Evolutionary conservation across 305 asterid species (phyloP).

Genomic region (Lippia alba): DNA sequence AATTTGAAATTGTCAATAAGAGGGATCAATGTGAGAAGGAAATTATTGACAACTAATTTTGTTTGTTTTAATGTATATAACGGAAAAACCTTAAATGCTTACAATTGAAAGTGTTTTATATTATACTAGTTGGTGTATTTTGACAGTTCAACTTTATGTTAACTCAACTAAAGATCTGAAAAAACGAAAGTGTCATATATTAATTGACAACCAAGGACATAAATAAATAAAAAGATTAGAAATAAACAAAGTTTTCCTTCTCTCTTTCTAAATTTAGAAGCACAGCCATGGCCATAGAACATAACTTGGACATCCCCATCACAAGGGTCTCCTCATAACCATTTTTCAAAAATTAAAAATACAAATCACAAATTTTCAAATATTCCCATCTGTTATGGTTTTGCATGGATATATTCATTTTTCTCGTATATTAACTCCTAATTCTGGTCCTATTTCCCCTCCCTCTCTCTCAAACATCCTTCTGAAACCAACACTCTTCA

Average conservation of each 20-base stretch:
- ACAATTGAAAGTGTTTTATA: too few relatives aligned
- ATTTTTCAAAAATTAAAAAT: neutral
- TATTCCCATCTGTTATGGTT: neutral
- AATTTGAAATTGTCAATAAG: too few relatives aligned
- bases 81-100: too few relatives aligned
- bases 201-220: too few relatives aligned
- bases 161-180: too few relatives aligned
- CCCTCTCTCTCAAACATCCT: neutral
- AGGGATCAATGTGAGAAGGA: too few relatives aligned
- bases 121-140: too few relatives aligned
- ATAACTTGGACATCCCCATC: conserved; percentile 31
- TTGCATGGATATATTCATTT: neutral
- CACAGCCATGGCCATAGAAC: conserved; percentile 37
- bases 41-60: too few relatives aligned
- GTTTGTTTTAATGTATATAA: too few relatives aligned
- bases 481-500: neutral
- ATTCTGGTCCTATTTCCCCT: conserved; percentile 6
- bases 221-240: neutral
- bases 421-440: neutral
- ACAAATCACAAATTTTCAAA: neutral
- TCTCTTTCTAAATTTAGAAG: conserved; percentile 33
- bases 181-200: too few relatives aligned
- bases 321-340: conserved; percentile 9
- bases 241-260: neutral
- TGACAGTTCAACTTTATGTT: too few relatives aligned